Evolutionary conservation across 768 basidiomycete genomes (phyloP).

Genomic region (Amanita pallidorosea): DNA sequence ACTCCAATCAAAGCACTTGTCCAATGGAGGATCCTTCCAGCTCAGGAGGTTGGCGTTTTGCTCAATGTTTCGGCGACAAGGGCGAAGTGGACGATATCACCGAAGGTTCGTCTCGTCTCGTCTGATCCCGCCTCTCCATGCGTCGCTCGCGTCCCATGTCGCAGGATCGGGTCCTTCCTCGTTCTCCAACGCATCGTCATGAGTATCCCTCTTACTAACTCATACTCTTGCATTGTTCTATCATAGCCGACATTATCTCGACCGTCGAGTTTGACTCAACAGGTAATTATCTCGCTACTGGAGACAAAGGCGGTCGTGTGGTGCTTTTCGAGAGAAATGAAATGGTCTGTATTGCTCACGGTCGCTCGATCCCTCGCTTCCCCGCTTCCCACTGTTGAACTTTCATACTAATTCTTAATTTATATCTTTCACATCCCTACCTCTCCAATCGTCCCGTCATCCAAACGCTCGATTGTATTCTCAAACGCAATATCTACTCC

Average conservation of each 20-base stretch:
- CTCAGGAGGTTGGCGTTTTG: slow-evolving; percentile 94
- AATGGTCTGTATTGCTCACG: slow-evolving; percentile 42
- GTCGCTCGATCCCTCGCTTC: slow-evolving; percentile 4
- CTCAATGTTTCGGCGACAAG: slow-evolving; percentile 99
- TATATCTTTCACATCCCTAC: slow-evolving; percentile 3
- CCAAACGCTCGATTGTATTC: neutral
- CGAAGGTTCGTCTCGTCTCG: slow-evolving; percentile 55
- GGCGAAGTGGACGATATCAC: slow-evolving; percentile 99
- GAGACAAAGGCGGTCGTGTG: slow-evolving; percentile 98
- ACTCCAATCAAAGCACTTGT: neutral
- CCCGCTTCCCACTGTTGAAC: neutral
- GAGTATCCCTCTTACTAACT: neutral
- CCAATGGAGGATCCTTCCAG: slow-evolving; percentile 78
- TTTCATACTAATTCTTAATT: slow-evolving; percentile 1
- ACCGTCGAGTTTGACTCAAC: slow-evolving; percentile 99
- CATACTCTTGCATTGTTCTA: slow-evolving; percentile 10
- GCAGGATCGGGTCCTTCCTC: neutral
- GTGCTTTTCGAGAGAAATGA: slow-evolving; percentile 99
- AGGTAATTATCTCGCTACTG: slow-evolving; percentile 98
- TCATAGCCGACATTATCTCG: slow-evolving; percentile 97
- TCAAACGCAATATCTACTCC: slow-evolving; percentile 7
- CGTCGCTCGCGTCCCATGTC: neutral
- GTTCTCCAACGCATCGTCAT: neutral
- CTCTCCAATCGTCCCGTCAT: slow-evolving; percentile 19
- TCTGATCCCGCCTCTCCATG: neutral